phyloP scores from a whole-genome alignment of 2,329 filamentous ascomycete genomes.

The Neospermospora avenae region DNA sequence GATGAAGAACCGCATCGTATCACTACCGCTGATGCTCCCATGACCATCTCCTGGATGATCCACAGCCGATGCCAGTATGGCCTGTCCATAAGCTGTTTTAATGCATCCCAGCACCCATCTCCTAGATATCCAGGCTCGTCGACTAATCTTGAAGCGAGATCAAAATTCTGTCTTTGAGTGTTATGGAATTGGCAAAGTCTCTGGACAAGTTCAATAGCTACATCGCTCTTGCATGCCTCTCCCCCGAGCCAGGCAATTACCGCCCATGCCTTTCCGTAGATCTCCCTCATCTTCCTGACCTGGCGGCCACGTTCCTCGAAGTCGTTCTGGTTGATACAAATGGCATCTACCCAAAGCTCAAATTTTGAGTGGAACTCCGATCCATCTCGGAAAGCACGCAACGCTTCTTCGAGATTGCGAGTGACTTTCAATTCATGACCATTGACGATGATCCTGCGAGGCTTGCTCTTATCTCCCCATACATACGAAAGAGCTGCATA shows the following conservation, averaged over 20 bases:
- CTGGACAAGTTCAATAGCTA: slow-evolving; percentile 17
- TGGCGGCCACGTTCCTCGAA: slow-evolving; percentile 6
- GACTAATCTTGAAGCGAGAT: background rate
- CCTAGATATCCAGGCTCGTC: slow-evolving; percentile 12
- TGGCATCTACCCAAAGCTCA: slow-evolving; percentile 19
- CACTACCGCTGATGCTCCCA: slow-evolving; percentile 8
- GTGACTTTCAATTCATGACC: background rate
- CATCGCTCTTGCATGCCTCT: slow-evolving; percentile 6
- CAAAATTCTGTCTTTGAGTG: no score
- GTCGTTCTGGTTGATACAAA: slow-evolving; percentile 23
- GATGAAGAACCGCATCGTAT: slow-evolving; percentile 9
- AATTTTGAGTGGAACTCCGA: background rate
- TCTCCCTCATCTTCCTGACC: slow-evolving; percentile 13
- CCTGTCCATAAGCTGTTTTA: slow-evolving; percentile 13
- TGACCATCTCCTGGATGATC: slow-evolving; percentile 24
- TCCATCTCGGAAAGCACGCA: background rate
- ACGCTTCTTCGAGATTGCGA: slow-evolving; percentile 10
- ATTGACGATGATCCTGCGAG: slow-evolving; percentile 12
- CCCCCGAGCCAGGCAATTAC: slow-evolving; percentile 19
- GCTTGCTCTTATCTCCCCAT: slow-evolving; percentile 31
- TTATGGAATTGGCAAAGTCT: background rate
- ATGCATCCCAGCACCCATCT: slow-evolving; percentile 8
- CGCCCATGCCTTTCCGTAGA: slow-evolving; percentile 10
- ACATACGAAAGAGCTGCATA: slow-evolving; percentile 37
- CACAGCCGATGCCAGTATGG: slow-evolving; percentile 22